Evolutionary conservation across 2,329 filamentous ascomycete genomes (phyloP).

Genomic region (Neurospora sp.): DNA sequence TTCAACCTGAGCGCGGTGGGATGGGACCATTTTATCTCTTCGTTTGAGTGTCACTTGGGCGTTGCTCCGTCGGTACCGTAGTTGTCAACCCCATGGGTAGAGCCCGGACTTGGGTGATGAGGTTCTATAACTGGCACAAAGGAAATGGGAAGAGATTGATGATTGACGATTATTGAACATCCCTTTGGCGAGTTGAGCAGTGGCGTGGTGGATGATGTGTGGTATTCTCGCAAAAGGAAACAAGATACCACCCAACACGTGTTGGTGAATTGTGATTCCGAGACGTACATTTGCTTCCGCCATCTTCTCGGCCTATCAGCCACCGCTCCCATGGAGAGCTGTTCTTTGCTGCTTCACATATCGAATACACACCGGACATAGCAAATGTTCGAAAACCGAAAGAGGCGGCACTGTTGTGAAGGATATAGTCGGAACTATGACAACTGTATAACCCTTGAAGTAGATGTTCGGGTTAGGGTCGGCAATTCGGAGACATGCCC

Average conservation of each 20-base stretch:
- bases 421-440: neutral
- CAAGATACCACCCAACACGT: neutral
- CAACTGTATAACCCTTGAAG: no score
- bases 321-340: neutral
- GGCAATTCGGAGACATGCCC: neutral
- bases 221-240: neutral
- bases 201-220: neutral
- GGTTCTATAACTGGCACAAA: neutral
- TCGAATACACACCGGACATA: neutral
- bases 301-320: no score
- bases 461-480: neutral
- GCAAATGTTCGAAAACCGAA: neutral
- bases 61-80: neutral
- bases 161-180: neutral
- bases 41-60: constrained; percentile 26
- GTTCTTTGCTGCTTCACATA: neutral
- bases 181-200: neutral
- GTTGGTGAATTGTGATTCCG: neutral
- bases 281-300: neutral
- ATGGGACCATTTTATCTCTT: constrained; percentile 33
- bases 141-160: neutral
- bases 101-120: neutral
- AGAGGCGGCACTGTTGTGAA: neutral
- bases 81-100: neutral
- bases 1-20: constrained; percentile 34